A percentile compares a stretch with the other conserved stretches of the same genome.
Conservation (phyloP, 2,329 filamentous ascomycete species). For the Ceratocystis albifundus region DNA sequence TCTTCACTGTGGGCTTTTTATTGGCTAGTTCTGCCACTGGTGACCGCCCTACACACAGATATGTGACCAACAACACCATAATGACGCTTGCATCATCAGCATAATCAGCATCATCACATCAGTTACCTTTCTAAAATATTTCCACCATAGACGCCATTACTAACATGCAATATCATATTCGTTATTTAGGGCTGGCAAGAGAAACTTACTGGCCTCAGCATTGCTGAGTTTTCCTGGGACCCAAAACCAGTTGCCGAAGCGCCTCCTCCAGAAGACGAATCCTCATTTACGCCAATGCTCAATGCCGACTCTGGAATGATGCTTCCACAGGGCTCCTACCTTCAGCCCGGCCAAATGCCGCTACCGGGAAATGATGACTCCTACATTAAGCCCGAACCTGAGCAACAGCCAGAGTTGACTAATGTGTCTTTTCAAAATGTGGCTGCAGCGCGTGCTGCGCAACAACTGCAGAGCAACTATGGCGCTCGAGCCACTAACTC, state of each 20-base stretch:
- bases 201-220: conserved; percentile 71
- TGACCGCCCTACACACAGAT: conserved; percentile 20
- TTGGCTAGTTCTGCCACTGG: conserved; percentile 17
- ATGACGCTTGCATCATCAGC: background rate
- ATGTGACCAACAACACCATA: background rate
- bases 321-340: conserved; percentile 29
- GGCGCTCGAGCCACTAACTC: conserved; percentile 54
- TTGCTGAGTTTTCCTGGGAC: conserved; percentile 92
- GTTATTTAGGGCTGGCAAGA: conserved; percentile 72
- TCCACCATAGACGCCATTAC: background rate
- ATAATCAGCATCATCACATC: background rate
- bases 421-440: conserved; percentile 29
- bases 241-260: conserved; percentile 53
- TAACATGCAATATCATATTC: background rate
- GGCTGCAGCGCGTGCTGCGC: conserved; percentile 45
- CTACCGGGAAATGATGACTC: conserved; percentile 9
- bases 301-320: conserved; percentile 27
- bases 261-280: conserved; percentile 25
- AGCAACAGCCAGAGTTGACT: conserved; percentile 15
- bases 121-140: background rate
- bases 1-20: conserved; percentile 8
- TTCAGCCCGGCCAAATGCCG: conserved; percentile 27
- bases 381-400: conserved; percentile 22
- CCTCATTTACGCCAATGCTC: conserved; percentile 20
- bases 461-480: conserved; percentile 48